A percentile compares a stretch with the other conserved stretches of the same genome.
Conservation (phyloP, 176 grass and related monocot species). For the Oryza glaberrima region DNA sequence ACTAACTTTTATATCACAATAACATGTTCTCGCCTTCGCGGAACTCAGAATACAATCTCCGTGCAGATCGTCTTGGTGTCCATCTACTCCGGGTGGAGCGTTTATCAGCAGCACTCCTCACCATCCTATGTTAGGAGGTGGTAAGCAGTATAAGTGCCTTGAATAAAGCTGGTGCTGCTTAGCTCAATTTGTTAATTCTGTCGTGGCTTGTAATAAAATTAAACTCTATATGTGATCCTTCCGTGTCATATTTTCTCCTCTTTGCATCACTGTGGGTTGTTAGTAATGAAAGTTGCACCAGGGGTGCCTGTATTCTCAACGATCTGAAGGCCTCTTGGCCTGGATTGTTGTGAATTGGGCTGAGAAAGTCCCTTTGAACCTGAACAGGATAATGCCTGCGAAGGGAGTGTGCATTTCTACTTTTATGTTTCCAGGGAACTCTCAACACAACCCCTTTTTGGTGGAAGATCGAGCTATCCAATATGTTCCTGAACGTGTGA, state of each 20-base stretch:
- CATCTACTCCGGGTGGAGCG: not conserved
- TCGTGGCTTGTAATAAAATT: slow-evolving; percentile 69
- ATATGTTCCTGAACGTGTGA: slow-evolving; percentile 6
- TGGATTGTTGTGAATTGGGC: slow-evolving; percentile 64
- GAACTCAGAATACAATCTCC: slow-evolving; percentile 35
- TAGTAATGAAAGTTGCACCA: slow-evolving; percentile 94
- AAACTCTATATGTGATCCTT: slow-evolving; percentile 42
- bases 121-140: slow-evolving; percentile 56
- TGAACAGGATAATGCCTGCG: slow-evolving; percentile 99
- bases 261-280: slow-evolving; percentile 40
- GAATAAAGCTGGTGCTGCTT: slow-evolving; percentile 64
- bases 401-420: slow-evolving; percentile 92
- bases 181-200: slow-evolving; percentile 43
- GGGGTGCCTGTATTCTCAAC: slow-evolving; percentile 83
- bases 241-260: slow-evolving; percentile 27
- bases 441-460: slow-evolving; percentile 4
- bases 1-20: not conserved
- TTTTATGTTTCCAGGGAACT: slow-evolving; percentile 71
- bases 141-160: slow-evolving; percentile 79
- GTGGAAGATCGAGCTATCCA: slow-evolving; percentile 39
- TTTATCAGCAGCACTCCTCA: slow-evolving; percentile 35
- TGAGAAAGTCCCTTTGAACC: slow-evolving; percentile 99
- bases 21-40: slow-evolving; percentile 21
- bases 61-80: slow-evolving; percentile 42
- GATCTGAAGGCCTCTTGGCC: slow-evolving; percentile 40